A percentile compares a stretch with the other conserved stretches of the same genome.
Evolutionary conservation across 768 basidiomycete species (phyloP).

Genomic region (Rhizopogon roseolus): DNA sequence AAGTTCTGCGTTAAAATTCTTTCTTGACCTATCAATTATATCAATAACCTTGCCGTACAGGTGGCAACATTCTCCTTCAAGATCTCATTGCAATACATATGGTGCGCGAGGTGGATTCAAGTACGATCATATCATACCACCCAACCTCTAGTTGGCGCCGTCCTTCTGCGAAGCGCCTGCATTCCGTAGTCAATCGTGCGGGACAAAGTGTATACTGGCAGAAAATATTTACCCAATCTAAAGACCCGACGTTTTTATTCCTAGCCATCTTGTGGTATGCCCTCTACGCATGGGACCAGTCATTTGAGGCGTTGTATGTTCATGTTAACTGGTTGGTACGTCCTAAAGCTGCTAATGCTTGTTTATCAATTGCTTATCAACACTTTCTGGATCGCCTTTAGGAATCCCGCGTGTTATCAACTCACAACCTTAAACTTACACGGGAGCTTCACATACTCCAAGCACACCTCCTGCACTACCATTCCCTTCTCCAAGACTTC

Average conservation of each 20-base stretch:
- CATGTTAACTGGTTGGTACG: slow-evolving; percentile 49
- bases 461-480: slow-evolving; percentile 54
- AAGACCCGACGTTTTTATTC: slow-evolving; percentile 29
- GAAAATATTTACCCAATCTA: slow-evolving; percentile 25
- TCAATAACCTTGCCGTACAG: slow-evolving; percentile 1
- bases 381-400: slow-evolving; percentile 10
- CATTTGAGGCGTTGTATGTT: slow-evolving; percentile 45
- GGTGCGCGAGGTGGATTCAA: slow-evolving; percentile 22
- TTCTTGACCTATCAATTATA: not conserved
- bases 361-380: not conserved
- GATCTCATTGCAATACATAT: slow-evolving; percentile 37
- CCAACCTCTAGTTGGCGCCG: slow-evolving; percentile 18
- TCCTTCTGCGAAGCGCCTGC: slow-evolving; percentile 23
- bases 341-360: not conserved
- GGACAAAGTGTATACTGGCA: slow-evolving; percentile 33
- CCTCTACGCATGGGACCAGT: slow-evolving; percentile 59
- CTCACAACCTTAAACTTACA: slow-evolving; percentile 36
- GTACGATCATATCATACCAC: slow-evolving; percentile 33
- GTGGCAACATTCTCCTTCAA: slow-evolving; percentile 20
- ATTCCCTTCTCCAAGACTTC: slow-evolving; percentile 51
- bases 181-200: slow-evolving; percentile 26
- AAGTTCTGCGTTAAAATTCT: not conserved
- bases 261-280: slow-evolving; percentile 52
- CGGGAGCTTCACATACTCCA: slow-evolving; percentile 53
- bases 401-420: slow-evolving; percentile 39